phyloP scores from a whole-genome alignment of 1,139 yeast genomes.

The Saccharomyces hybrid region DNA sequence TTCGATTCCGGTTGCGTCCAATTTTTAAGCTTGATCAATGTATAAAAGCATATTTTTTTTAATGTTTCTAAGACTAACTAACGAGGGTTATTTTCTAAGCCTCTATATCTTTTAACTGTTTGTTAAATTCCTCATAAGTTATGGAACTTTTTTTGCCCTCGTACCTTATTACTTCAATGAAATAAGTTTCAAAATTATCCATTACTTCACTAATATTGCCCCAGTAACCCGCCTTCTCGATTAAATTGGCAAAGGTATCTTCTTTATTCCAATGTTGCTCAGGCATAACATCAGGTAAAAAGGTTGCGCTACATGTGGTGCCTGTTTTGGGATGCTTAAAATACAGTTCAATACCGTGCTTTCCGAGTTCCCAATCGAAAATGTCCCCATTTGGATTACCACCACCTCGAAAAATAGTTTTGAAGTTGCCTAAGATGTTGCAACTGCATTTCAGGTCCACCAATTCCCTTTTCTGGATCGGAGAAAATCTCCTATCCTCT shows the following conservation, averaged over 20 bases:
- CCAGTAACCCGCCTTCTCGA: conserved; percentile 50
- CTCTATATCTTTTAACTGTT: conserved; percentile 2
- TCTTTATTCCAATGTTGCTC: conserved; percentile 79
- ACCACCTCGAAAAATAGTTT: conserved; percentile 18
- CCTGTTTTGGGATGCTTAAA: conserved; percentile 41
- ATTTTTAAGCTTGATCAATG: not conserved
- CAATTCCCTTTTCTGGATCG: conserved; percentile 55
- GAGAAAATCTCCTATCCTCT: conserved; percentile 68
- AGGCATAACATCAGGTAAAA: conserved; percentile 82
- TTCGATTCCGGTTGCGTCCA: conserved; percentile 32
- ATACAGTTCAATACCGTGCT: conserved; percentile 57
- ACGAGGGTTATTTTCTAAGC: not conserved
- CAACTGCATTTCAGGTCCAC: conserved; percentile 37
- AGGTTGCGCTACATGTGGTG: conserved; percentile 57
- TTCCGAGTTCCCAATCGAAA: conserved; percentile 73
- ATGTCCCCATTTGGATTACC: conserved; percentile 18
- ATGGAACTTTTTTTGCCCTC: conserved; percentile 26
- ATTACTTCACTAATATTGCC: conserved; percentile 13
- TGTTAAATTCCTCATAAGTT: conserved; percentile 18
- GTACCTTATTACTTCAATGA: conserved; percentile 29
- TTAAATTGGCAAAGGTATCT: conserved; percentile 62
- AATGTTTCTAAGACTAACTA: not conserved
- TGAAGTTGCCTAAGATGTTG: conserved; percentile 25
- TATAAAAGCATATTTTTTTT: too few relatives aligned
- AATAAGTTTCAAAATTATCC: conserved; percentile 22